Conservation (phyloP, 352 stramenopile species). For the Globisporangium recalcitrans region DNA sequence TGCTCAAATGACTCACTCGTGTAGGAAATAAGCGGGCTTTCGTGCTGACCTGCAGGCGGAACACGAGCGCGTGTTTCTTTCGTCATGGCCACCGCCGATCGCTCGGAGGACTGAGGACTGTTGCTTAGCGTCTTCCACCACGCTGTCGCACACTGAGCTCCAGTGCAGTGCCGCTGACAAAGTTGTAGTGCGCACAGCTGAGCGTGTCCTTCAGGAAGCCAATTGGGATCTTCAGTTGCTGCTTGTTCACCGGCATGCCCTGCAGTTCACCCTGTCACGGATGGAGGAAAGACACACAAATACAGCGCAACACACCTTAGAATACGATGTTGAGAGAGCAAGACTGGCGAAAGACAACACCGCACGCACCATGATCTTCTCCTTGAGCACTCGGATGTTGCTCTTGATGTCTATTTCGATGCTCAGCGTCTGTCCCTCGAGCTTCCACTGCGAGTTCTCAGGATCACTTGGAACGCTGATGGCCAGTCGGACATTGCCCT, state of each 20-base stretch:
- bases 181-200: slow-evolving; percentile 84
- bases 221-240: slow-evolving; percentile 90
- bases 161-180: slow-evolving; percentile 61
- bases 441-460: slow-evolving; percentile 89
- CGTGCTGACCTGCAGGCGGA: neutral
- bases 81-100: neutral
- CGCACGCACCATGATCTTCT: slow-evolving; percentile 66
- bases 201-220: slow-evolving; percentile 92
- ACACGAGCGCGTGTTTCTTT: neutral
- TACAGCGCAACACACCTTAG: neutral
- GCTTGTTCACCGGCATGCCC: slow-evolving; percentile 94
- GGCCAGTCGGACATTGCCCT: slow-evolving; percentile 62
- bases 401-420: slow-evolving; percentile 86
- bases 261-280: slow-evolving; percentile 56
- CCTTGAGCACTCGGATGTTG: slow-evolving; percentile 91
- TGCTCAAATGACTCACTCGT: no score
- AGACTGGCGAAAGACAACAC: no score
- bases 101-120: no score
- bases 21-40: neutral
- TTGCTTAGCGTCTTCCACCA: slow-evolving; percentile 52
- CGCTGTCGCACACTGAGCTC: slow-evolving; percentile 80
- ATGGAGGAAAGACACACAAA: slow-evolving; percentile 8
- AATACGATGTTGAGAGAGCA: no score
- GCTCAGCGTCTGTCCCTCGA: slow-evolving; percentile 90
- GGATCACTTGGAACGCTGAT: slow-evolving; percentile 86